These are phyloP conservation scores for Emergomyces africanus DNA, from an alignment of 2,329 filamentous ascomycete genomes.

Conservation along the genomic window DNA sequence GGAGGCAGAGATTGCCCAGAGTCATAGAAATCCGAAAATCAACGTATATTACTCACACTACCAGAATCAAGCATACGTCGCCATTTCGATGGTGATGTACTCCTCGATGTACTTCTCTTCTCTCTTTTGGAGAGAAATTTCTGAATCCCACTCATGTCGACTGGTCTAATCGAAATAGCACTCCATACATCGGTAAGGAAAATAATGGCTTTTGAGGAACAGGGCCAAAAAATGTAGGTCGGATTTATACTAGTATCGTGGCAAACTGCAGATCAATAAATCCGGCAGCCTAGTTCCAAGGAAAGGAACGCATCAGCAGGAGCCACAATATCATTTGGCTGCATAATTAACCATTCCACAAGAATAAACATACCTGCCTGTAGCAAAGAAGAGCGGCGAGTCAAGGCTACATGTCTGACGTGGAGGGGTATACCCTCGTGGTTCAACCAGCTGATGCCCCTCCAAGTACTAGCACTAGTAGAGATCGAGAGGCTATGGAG, in stretches of 20 bases:
- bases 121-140: constrained; percentile 30
- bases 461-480: not conserved
- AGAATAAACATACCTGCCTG: not conserved
- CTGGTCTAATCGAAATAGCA: not conserved
- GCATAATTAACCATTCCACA: not conserved
- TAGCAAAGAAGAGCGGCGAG: not conserved
- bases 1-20: not conserved
- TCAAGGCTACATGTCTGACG: not conserved
- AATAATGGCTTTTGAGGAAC: not conserved
- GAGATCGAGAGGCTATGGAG: too few species aligned
- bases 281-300: not conserved
- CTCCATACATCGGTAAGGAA: not conserved
- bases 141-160: constrained; percentile 29
- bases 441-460: not conserved
- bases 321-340: not conserved
- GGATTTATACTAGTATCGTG: not conserved
- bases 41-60: not conserved
- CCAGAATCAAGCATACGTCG: not conserved
- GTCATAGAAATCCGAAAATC: not conserved
- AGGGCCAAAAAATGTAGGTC: not conserved
- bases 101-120: constrained; percentile 15
- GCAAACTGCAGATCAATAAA: not conserved
- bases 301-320: not conserved
- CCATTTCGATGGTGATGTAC: not conserved
- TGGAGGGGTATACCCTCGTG: not conserved